A percentile compares a stretch with the other conserved stretches of the same genome.
These are phyloP conservation scores for Paraconiothyrium sp. DNA, from an alignment of 2,329 filamentous ascomycete species.

Conservation along the genomic window DNA sequence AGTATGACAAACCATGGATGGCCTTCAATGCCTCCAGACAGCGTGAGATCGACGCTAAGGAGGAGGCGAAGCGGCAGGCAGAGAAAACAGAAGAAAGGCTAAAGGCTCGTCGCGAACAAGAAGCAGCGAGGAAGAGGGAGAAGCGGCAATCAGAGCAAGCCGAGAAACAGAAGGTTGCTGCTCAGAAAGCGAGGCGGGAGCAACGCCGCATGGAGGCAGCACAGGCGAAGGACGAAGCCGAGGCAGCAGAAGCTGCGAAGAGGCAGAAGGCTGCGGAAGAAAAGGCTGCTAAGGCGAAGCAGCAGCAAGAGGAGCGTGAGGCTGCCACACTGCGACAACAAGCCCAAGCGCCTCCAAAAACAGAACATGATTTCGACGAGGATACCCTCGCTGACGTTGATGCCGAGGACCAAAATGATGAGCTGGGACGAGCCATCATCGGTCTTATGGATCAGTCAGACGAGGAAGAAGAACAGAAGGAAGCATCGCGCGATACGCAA, in stretches of 20 bases:
- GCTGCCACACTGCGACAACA: neutral
- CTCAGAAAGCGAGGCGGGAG: neutral
- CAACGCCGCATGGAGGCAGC: neutral
- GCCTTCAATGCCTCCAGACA: neutral
- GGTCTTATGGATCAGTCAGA: too few species aligned
- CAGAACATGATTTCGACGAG: too few species aligned
- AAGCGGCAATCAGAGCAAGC: neutral
- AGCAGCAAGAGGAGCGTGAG: neutral
- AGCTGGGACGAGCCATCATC: too few species aligned
- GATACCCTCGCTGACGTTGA: too few species aligned
- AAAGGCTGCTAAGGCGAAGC: neutral
- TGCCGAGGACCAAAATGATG: too few species aligned
- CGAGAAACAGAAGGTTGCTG: neutral
- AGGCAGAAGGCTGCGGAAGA: neutral
- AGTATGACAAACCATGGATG: neutral
- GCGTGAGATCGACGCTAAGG: too few species aligned
- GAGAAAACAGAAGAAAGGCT: neutral
- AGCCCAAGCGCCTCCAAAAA: too few species aligned
- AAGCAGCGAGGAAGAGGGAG: neutral
- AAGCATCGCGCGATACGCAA: too few species aligned
- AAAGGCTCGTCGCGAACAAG: neutral
- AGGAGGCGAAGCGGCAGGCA: too few species aligned
- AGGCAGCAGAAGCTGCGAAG: neutral
- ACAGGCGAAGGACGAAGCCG: neutral
- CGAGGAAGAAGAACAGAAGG: too few species aligned